A percentile compares a stretch with the other conserved stretches of the same genome.
phyloP scores from a whole-genome alignment of 306 rosid genomes.

The Astragalus membranaceus region DNA sequence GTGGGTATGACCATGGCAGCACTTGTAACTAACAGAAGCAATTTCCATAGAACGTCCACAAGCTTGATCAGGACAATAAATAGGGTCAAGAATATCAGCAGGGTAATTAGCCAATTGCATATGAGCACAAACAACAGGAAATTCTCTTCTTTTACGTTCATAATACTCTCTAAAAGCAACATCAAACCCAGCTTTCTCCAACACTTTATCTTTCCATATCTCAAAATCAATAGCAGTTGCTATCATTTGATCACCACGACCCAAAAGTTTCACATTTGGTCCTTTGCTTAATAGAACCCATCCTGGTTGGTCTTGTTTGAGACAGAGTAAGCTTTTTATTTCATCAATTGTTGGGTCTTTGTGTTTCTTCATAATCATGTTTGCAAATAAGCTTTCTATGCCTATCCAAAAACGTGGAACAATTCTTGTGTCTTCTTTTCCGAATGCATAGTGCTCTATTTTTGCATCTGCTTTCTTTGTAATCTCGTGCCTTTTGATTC shows the following conservation, averaged over 20 bases:
- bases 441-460: conserved; percentile 23
- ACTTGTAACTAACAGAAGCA: conserved; percentile 24
- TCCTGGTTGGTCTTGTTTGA: conserved; percentile 15
- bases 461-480: conserved; percentile 25
- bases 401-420: conserved; percentile 29
- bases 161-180: conserved; percentile 28
- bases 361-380: conserved; percentile 24
- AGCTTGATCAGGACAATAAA: conserved; percentile 13
- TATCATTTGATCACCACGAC: conserved; percentile 4
- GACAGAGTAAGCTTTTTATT: conserved; percentile 24
- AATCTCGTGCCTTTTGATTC: conserved; percentile 13
- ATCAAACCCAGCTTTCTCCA: conserved; percentile 34
- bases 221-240: conserved; percentile 23
- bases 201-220: conserved; percentile 23
- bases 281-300: conserved; percentile 43
- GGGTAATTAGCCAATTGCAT: conserved; percentile 37
- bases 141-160: background rate
- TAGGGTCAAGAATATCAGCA: conserved; percentile 26
- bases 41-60: conserved; percentile 35
- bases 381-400: conserved; percentile 29
- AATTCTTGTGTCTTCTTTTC: conserved; percentile 10
- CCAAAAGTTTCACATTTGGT: conserved; percentile 27
- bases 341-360: conserved; percentile 23
- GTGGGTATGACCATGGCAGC: conserved; percentile 27
- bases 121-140: background rate